Evolutionary conservation across 106 monocot species (phyloP), one percentile per base, ranked within the genome.

Genomic region (Dendrobium chrysotoxum): DNA sequence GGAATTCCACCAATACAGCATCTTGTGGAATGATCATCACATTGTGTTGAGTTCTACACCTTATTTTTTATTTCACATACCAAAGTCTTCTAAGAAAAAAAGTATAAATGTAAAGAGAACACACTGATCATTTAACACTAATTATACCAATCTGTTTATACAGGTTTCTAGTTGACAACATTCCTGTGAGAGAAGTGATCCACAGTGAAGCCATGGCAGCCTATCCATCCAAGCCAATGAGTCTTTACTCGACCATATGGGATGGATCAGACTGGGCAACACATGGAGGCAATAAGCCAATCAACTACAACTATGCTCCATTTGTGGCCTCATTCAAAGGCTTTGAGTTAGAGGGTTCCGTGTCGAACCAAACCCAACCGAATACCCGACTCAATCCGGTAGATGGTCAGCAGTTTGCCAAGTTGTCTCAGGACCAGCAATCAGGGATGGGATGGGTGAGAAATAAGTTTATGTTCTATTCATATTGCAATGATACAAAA

Each of bases 1-100:
- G 4, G 83, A 87, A 15, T 86, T 79, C 83, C 91, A 92, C 35
- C 45, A 83, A 6, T 92, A 92, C 85, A 72, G 53, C 85, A 87
- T 92, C 78, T 40, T 92, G 11, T 92, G 91, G 91, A 88, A 86
- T 73, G 15, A 80, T 35, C 72, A 87, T 77, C 86, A 87, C 77
- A 85, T 84, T 5, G 81, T 89, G 91, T 89, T 35, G 74, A 82
- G 80, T 38, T 39, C 47, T 35, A 20, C 45, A 35, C 30, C 50
- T n/a, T n/a, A n/a, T n/a, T n/a, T n/a, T n/a, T n/a, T n/a, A n/a
- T n/a, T n/a, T n/a, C n/a, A n/a, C n/a, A n/a, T n/a, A n/a, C n/a
- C n/a, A n/a, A n/a, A n/a, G n/a, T 64, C 15, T 21, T 64, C 17
- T 18, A 9, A 18, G n/a, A n/a, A n/a, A n/a, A n/a, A n/a, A n/a